Percentiles rank a stretch among this genome's conserved stretches.
Evolutionary conservation across 2,329 filamentous ascomycete species (phyloP).

Genomic region (Ceratocystis cubensis): DNA sequence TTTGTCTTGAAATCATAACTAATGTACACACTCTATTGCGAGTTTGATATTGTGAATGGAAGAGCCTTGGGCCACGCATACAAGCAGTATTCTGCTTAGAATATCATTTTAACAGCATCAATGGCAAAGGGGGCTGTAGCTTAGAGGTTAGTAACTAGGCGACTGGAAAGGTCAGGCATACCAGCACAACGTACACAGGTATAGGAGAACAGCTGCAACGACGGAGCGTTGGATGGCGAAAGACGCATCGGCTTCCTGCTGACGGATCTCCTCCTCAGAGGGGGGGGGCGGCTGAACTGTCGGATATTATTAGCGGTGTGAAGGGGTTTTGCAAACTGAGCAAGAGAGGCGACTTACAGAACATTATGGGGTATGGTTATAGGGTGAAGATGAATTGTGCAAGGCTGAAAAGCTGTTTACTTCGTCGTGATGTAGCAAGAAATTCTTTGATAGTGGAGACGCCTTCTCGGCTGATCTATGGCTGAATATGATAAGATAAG

Average conservation of each 20-base stretch:
- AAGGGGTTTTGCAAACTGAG: not conserved
- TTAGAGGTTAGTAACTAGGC: not conserved
- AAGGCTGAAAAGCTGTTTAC: not conserved
- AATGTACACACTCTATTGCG: constrained; percentile 15
- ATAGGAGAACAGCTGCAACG: constrained; percentile 54
- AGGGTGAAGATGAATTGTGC: not conserved
- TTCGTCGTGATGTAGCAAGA: not conserved
- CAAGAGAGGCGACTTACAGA: constrained; percentile 3
- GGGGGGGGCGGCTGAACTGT: constrained; percentile 56
- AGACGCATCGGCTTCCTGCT: constrained; percentile 54
- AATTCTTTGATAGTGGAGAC: constrained; percentile 7
- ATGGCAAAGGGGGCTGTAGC: constrained; percentile 47
- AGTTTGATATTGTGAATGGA: constrained; percentile 13
- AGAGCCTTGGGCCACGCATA: not conserved
- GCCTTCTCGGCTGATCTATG: not conserved
- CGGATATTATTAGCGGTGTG: not conserved
- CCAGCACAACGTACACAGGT: constrained; percentile 51
- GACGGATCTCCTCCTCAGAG: constrained; percentile 56
- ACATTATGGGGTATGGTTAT: constrained; percentile 13
- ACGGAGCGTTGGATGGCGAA: constrained; percentile 55
- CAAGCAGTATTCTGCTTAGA: constrained; percentile 26
- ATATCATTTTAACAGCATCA: constrained; percentile 38
- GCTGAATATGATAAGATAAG: constrained; percentile 7
- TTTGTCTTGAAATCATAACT: constrained; percentile 12
- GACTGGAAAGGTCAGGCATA: not conserved